phyloP scores from a whole-genome alignment of 2,329 filamentous ascomycete species.

The Colletotrichum sublineola region DNA sequence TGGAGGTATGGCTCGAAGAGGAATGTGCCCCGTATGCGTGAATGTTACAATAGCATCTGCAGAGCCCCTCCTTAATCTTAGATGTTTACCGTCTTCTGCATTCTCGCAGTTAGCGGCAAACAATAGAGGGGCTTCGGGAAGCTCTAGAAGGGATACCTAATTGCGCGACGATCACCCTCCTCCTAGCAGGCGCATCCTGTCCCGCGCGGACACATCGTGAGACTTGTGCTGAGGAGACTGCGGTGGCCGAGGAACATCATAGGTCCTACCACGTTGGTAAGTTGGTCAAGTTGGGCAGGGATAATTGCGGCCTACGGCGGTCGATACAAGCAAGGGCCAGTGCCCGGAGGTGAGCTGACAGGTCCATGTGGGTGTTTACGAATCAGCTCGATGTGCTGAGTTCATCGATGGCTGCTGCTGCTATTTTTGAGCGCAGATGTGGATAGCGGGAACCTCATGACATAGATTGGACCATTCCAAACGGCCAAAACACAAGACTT shows the following conservation, averaged over 20 bases:
- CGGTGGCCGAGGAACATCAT: conserved; percentile 23
- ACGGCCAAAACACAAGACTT: conserved; percentile 19
- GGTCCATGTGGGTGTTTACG: conserved; percentile 29
- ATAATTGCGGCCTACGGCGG: conserved; percentile 15
- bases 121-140: conserved; percentile 36
- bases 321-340: conserved; percentile 24
- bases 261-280: no score
- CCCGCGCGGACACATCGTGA: conserved; percentile 31
- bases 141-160: conserved; percentile 24
- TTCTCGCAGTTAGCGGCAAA: conserved; percentile 36
- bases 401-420: conserved; percentile 24
- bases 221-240: conserved; percentile 31
- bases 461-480: conserved; percentile 24
- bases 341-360: conserved; percentile 22
- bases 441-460: conserved; percentile 8
- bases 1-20: conserved; percentile 27
- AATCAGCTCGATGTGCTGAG: conserved; percentile 22
- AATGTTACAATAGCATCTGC: conserved; percentile 38
- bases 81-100: conserved; percentile 41
- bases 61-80: conserved; percentile 43
- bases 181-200: conserved; percentile 41
- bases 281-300: conserved; percentile 22
- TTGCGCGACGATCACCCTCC: conserved; percentile 30
- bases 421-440: conserved; percentile 35
- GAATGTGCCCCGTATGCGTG: conserved; percentile 28